These are phyloP conservation scores for Neoconidiobolus thromboides DNA, from an alignment of 371 early-diverging fungal species.

Conservation along the genomic window DNA sequence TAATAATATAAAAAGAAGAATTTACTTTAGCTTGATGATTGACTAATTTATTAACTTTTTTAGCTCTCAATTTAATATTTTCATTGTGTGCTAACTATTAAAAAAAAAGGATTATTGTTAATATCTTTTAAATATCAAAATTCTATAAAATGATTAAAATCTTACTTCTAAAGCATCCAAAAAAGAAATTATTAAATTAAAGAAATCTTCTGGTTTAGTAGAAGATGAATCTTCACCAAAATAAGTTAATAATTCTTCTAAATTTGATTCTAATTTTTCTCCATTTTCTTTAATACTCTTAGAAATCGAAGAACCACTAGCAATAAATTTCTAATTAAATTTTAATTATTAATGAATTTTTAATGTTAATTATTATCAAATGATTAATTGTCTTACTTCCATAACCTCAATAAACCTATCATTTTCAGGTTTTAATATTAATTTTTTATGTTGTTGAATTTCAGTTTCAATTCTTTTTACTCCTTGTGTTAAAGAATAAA, in stretches of 20 bases:
- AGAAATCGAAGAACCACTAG: slow-evolving; percentile 22
- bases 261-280: slow-evolving; percentile 38
- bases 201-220: slow-evolving; percentile 77
- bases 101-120: too few species aligned
- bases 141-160: too few species aligned
- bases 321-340: slow-evolving; percentile 26
- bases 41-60: neutral
- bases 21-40: neutral
- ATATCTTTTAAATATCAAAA: too few species aligned
- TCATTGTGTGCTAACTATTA: slow-evolving; percentile 6
- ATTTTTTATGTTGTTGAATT: slow-evolving; percentile 15
- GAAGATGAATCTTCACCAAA: slow-evolving; percentile 65
- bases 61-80: slow-evolving; percentile 8
- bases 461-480: slow-evolving; percentile 36
- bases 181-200: slow-evolving; percentile 36
- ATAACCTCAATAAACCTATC: slow-evolving; percentile 43
- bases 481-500: slow-evolving; percentile 31
- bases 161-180: slow-evolving; percentile 15
- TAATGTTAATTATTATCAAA: neutral
- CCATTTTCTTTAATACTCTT: slow-evolving; percentile 25
- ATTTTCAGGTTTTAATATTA: slow-evolving; percentile 20
- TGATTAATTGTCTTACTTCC: slow-evolving; percentile 19
- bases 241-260: slow-evolving; percentile 40
- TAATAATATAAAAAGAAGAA: neutral
- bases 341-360: slow-evolving; percentile 11